Percentiles rank a stretch among this genome's conserved stretches.
These are phyloP conservation scores for Diplodia mutila DNA, from an alignment of 2,329 filamentous ascomycete genomes.

Conservation along the genomic window DNA sequence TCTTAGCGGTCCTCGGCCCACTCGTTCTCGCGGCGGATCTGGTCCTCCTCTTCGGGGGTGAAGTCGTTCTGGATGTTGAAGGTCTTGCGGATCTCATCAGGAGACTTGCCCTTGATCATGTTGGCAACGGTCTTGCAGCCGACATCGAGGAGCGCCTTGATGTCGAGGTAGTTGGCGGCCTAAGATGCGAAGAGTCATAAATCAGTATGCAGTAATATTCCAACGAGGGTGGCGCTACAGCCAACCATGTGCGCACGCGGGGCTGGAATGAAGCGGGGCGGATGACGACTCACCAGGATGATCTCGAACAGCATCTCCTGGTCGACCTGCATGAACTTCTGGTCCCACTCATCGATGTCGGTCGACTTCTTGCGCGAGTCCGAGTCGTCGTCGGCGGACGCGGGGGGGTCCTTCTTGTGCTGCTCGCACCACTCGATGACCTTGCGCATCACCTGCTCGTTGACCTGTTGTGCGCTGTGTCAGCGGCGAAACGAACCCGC, in stretches of 20 bases:
- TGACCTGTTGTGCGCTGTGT: conserved; percentile 60
- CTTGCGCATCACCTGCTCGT: conserved; percentile 90
- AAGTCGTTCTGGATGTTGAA: conserved; percentile 99
- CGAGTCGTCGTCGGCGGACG: conserved; percentile 82
- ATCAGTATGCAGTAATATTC: neutral
- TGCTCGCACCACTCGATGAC: conserved; percentile 98
- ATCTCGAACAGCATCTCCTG: conserved; percentile 99
- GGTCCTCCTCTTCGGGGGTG: conserved; percentile 97
- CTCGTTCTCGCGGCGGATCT: conserved; percentile 67
- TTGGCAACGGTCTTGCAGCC: conserved; percentile 99
- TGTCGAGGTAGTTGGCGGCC: conserved; percentile 98
- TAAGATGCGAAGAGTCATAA: conserved; percentile 40
- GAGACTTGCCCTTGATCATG: conserved; percentile 99
- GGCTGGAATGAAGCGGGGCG: neutral
- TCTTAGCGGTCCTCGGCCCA: conserved; percentile 47
- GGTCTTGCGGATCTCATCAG: conserved; percentile 98
- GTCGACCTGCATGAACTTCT: conserved; percentile 99
- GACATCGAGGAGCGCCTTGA: conserved; percentile 96
- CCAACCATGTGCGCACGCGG: neutral
- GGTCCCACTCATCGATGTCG: conserved; percentile 99
- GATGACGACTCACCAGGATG: conserved; percentile 71
- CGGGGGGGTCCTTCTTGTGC: conserved; percentile 86
- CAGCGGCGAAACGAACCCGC: conserved; percentile 30
- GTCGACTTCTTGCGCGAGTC: conserved; percentile 98
- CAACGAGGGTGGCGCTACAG: neutral